Conservation (phyloP, 805 yeast species). For the Cyberlindnera americana region DNA sequence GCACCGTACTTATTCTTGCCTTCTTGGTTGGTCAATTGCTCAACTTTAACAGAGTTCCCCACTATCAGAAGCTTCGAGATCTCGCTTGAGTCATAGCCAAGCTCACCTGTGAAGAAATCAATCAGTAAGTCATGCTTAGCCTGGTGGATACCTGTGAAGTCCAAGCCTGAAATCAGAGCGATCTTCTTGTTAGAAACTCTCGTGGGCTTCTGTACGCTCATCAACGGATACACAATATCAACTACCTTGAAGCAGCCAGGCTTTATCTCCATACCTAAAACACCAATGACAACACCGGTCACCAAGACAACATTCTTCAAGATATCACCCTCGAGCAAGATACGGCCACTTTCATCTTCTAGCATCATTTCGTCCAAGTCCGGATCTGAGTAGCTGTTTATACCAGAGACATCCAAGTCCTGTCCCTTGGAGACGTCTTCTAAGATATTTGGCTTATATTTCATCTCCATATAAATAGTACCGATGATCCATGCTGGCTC, state of each 20-base stretch:
- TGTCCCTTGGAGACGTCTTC: slow-evolving; percentile 66
- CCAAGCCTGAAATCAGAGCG: slow-evolving; percentile 76
- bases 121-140: slow-evolving; percentile 53
- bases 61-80: slow-evolving; percentile 59
- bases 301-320: slow-evolving; percentile 58
- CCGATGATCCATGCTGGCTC: slow-evolving; percentile 81
- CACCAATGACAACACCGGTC: slow-evolving; percentile 86
- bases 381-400: slow-evolving; percentile 50
- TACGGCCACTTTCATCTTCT: slow-evolving; percentile 92
- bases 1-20: slow-evolving; percentile 39
- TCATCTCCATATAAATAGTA: slow-evolving; percentile 79
- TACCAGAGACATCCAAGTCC: slow-evolving; percentile 38
- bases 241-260: slow-evolving; percentile 83
- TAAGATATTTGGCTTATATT: slow-evolving; percentile 78
- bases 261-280: slow-evolving; percentile 78
- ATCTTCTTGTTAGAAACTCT: slow-evolving; percentile 36
- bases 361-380: slow-evolving; percentile 61
- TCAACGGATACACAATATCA: slow-evolving; percentile 71
- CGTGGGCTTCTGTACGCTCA: slow-evolving; percentile 48
- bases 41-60: slow-evolving; percentile 58
- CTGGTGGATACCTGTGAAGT: slow-evolving; percentile 45
- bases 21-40: slow-evolving; percentile 16
- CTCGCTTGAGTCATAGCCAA: slow-evolving; percentile 38
- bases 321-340: slow-evolving; percentile 61
- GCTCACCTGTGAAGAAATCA: slow-evolving; percentile 69